Evolutionary conservation across 2,329 filamentous ascomycete genomes (phyloP).

Genomic region (Colletotrichum graminicola): DNA sequence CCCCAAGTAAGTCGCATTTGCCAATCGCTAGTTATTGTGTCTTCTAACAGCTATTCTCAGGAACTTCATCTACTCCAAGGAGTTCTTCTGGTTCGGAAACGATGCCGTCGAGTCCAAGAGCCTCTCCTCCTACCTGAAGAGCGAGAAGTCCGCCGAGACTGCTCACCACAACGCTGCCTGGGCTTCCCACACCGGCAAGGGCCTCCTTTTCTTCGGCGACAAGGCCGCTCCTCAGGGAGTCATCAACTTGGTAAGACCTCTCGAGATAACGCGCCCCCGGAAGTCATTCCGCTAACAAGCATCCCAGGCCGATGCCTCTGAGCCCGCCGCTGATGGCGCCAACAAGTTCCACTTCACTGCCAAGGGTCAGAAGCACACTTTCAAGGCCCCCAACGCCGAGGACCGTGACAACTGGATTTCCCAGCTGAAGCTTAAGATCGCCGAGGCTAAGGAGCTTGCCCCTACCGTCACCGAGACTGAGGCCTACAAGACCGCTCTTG

Average conservation of each 20-base stretch:
- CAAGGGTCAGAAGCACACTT: constrained; percentile 90
- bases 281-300: constrained; percentile 46
- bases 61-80: constrained; percentile 91
- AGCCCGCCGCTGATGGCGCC: constrained; percentile 80
- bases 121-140: constrained; percentile 82
- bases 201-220: constrained; percentile 91
- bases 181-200: constrained; percentile 94
- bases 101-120: constrained; percentile 81
- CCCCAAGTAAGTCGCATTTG: constrained; percentile 79
- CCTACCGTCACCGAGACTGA: constrained; percentile 81
- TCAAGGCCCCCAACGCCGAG: constrained; percentile 80
- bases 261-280: neutral
- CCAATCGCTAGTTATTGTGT: no score
- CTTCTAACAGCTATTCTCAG: constrained; percentile 59
- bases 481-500: constrained; percentile 87
- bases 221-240: constrained; percentile 85
- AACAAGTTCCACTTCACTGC: constrained; percentile 89
- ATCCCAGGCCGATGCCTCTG: constrained; percentile 68
- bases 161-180: constrained; percentile 87
- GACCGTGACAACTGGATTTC: constrained; percentile 95
- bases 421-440: constrained; percentile 83
- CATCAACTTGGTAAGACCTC: constrained; percentile 81
- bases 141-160: constrained; percentile 83
- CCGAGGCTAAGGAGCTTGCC: constrained; percentile 86
- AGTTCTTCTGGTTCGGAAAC: constrained; percentile 88